Evolutionary conservation across 2,329 filamentous ascomycete species (phyloP).

Genomic region (Nemania sp.): DNA sequence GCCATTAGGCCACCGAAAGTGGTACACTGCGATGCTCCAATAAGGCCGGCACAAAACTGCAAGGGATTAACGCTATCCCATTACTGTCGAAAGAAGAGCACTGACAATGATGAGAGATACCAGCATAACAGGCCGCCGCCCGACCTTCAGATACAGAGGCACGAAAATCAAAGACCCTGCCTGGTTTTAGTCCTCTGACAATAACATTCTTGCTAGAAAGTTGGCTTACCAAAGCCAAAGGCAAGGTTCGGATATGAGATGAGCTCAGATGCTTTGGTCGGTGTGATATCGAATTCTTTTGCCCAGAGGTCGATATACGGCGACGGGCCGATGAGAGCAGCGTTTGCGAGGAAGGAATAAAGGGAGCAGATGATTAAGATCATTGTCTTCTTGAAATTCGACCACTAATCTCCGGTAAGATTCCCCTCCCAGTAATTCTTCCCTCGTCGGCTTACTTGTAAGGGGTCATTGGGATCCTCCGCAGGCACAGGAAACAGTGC

Average conservation of each 20-base stretch:
- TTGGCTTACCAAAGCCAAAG: slow-evolving; percentile 56
- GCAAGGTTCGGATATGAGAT: slow-evolving; percentile 65
- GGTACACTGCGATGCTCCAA: slow-evolving; percentile 46
- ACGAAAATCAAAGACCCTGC: slow-evolving; percentile 58
- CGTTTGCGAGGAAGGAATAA: slow-evolving; percentile 64
- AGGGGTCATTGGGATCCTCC: slow-evolving; percentile 39
- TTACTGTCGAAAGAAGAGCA: neutral
- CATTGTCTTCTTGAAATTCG: slow-evolving; percentile 59
- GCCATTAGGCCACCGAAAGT: slow-evolving; percentile 46
- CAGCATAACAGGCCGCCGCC: slow-evolving; percentile 51
- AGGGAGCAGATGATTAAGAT: slow-evolving; percentile 60
- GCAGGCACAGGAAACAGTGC: slow-evolving; percentile 38
- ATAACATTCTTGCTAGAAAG: neutral
- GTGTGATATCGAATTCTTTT: slow-evolving; percentile 55
- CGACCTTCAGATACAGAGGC: slow-evolving; percentile 58
- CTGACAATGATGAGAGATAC: slow-evolving; percentile 45
- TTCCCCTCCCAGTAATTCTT: neutral
- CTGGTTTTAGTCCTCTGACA: slow-evolving; percentile 18
- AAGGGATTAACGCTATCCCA: slow-evolving; percentile 1
- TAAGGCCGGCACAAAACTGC: slow-evolving; percentile 48
- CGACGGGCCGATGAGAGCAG: slow-evolving; percentile 59
- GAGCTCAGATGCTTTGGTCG: slow-evolving; percentile 57
- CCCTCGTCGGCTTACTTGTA: slow-evolving; percentile 31
- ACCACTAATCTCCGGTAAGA: slow-evolving; percentile 50
- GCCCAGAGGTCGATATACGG: slow-evolving; percentile 62